Base-by-base conservation (phyloP, 2,329 filamentous ascomycete genomes). In the Trichothecium roseum region DNA sequence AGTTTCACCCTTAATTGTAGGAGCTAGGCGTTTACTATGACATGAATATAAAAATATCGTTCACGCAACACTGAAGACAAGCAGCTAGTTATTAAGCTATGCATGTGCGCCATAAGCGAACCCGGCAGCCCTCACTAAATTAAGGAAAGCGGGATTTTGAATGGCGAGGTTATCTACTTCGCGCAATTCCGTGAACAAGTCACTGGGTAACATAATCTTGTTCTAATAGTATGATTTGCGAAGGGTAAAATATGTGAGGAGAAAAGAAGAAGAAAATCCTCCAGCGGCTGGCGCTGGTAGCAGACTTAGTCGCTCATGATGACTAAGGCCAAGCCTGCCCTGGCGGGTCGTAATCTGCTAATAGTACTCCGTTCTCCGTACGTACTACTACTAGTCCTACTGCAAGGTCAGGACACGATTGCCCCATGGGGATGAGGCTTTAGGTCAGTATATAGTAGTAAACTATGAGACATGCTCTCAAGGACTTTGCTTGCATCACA, bases 101-200 rank as follows among this genome's bases (percentile, higher is more conserved):
- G 30, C 28, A 69, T 76, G 69, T 75, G 55, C 63, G 70, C 71
- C 70, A 71, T 69, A 76, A 62, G 72, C 72, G 72, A 76, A 76
- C 69, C 72, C 64, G 20, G 62, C 58, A 55, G 60, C 63, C 62
- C 66, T 63, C 65, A 48, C 47, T 50, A 50, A 51, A 50, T 35
- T 52, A 40, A 53, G 63, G 65, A 60, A 61, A 56, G 60, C 58
- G 62, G 66, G 69, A 76, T 76, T 75, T 72, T 74, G 66, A 75
- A 73, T 66, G 65, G 69, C 66, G 56, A 32, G 29, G 59, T 60
- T 38, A 45, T 76, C 70, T 76, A 61, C 72, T 73, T 75, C 69
- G 56, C 58, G 53, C 54, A 42, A 53, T 51, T 51, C 51, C 50
- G 47, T 60, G 66, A 68, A 66, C 43, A 60, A 58, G 63, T 57